Evolutionary conservation across 345 rosid species (phyloP).

Genomic region (Isatis tinctoria): DNA sequence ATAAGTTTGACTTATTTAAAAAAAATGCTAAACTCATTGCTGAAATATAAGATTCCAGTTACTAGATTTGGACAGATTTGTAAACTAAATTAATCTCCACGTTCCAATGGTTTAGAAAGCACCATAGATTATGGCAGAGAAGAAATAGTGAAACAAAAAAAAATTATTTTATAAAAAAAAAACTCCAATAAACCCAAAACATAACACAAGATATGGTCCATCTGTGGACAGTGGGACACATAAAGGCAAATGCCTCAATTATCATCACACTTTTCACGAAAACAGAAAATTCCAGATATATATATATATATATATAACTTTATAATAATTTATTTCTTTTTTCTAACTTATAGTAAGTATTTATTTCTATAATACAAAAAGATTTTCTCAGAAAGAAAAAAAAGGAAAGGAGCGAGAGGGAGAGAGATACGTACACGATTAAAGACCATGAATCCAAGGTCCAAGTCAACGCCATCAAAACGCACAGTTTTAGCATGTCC

Average conservation of each 20-base stretch:
- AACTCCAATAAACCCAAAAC: neutral
- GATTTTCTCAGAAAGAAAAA: neutral
- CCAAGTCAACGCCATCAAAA: constrained; percentile 55
- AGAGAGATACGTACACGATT: constrained; percentile 48
- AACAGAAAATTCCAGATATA: neutral
- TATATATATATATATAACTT: neutral
- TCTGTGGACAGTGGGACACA: neutral
- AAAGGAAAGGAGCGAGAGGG: neutral
- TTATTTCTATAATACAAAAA: neutral
- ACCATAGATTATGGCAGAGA: neutral
- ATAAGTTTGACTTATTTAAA: neutral
- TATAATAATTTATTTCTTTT: neutral
- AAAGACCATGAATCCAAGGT: constrained; percentile 78
- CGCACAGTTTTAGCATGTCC: constrained; percentile 70
- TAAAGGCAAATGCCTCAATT: constrained; percentile 12
- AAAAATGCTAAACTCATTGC: neutral
- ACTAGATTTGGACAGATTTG: neutral
- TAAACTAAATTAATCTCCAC: neutral
- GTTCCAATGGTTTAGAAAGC: neutral
- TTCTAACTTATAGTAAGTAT: too few relatives aligned
- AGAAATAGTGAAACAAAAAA: neutral
- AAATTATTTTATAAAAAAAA: neutral
- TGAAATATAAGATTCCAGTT: neutral
- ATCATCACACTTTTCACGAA: constrained; percentile 13
- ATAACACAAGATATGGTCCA: constrained; percentile 15